Conservation (phyloP, 1,139 yeast genomes). For the Candida sanyaensis region DNA sequence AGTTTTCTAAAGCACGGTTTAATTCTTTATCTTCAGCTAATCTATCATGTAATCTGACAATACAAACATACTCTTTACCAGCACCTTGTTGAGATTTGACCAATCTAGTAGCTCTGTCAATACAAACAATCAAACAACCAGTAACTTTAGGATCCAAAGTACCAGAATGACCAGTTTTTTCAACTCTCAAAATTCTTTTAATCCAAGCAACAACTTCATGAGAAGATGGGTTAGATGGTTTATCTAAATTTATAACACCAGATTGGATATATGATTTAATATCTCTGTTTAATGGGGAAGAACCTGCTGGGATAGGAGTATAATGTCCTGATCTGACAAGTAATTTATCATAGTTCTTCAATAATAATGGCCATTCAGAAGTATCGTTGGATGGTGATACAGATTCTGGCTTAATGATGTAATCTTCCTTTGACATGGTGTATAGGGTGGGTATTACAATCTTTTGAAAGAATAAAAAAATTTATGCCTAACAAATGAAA, state of each 20-base stretch:
- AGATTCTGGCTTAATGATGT: slow-evolving; percentile 87
- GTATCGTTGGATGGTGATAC: slow-evolving; percentile 81
- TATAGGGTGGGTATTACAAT: background rate
- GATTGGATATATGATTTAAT: slow-evolving; percentile 85
- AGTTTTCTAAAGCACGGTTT: slow-evolving; percentile 84
- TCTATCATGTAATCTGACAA: slow-evolving; percentile 92
- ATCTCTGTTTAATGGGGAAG: slow-evolving; percentile 94
- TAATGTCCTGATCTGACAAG: slow-evolving; percentile 95
- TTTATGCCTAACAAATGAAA: background rate
- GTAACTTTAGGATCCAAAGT: slow-evolving; percentile 99
- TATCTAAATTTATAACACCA: slow-evolving; percentile 96
- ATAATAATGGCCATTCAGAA: slow-evolving; percentile 91
- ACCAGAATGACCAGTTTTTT: slow-evolving; percentile 99
- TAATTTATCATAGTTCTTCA: slow-evolving; percentile 91
- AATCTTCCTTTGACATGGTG: slow-evolving; percentile 61
- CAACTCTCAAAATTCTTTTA: slow-evolving; percentile 90
- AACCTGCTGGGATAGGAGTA: slow-evolving; percentile 95
- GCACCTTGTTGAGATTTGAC: slow-evolving; percentile 99
- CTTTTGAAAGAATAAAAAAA: too few species aligned
- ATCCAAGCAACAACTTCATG: slow-evolving; percentile 99
- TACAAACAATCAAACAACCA: slow-evolving; percentile 95
- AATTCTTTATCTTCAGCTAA: slow-evolving; percentile 88
- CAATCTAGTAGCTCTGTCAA: slow-evolving; percentile 96
- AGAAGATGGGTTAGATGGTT: slow-evolving; percentile 96
- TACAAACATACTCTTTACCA: slow-evolving; percentile 98